These are phyloP conservation scores for Serendipita indica DNA, from an alignment of 768 basidiomycete genomes.

Conservation along the genomic window DNA sequence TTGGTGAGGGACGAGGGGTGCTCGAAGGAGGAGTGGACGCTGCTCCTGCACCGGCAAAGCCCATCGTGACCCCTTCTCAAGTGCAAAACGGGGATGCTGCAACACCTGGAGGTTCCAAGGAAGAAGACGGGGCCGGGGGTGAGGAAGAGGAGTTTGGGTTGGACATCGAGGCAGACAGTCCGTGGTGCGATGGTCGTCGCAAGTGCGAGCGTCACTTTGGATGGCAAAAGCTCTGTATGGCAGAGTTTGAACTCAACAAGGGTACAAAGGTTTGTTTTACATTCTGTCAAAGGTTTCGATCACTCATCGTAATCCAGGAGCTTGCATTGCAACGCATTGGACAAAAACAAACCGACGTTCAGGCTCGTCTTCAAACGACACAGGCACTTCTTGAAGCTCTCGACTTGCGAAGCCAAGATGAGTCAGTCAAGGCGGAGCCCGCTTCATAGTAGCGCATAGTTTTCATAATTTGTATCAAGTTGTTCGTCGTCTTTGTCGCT, in stretches of 20 bases:
- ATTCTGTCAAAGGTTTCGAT: neutral
- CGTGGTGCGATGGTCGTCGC: conserved; percentile 69
- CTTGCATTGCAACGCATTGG: neutral
- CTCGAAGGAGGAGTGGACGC: conserved; percentile 42
- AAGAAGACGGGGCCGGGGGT: conserved; percentile 26
- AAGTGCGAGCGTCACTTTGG: conserved; percentile 73
- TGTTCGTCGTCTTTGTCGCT: too few species aligned
- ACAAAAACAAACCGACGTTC: neutral
- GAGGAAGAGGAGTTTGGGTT: conserved; percentile 24
- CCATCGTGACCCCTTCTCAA: neutral
- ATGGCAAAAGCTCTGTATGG: conserved; percentile 69
- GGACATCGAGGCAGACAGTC: conserved; percentile 30
- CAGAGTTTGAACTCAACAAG: conserved; percentile 61
- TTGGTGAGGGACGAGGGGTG: conserved; percentile 14
- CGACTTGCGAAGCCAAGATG: neutral
- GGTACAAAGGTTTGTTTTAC: conserved; percentile 40
- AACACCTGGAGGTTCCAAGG: conserved; percentile 20
- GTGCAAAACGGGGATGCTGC: conserved; percentile 39
- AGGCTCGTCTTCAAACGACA: neutral
- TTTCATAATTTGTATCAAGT: too few species aligned
- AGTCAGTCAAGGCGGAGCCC: too few species aligned
- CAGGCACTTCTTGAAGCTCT: neutral
- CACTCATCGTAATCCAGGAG: neutral
- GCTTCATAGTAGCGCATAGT: too few species aligned
- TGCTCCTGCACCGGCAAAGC: neutral